Evolutionary conservation across 2,329 filamentous ascomycete genomes (phyloP).

Genomic region (Decorospora gaudefroyi): DNA sequence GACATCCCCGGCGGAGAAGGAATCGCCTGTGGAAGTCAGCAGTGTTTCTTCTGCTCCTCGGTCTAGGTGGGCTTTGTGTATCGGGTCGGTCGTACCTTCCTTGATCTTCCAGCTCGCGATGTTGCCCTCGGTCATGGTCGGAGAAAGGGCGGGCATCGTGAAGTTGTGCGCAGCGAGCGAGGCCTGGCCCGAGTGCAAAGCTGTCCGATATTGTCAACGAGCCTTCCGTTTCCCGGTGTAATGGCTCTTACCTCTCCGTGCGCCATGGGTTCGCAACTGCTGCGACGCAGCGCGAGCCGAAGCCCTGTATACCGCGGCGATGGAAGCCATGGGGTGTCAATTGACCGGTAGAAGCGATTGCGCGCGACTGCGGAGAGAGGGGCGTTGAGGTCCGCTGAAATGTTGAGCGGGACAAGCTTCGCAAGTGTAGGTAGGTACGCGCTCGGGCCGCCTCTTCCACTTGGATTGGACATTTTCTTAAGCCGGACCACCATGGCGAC

Average conservation of each 20-base stretch:
- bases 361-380: constrained; percentile 17
- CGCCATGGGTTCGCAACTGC: constrained; percentile 58
- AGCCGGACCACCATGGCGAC: background rate
- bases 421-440: constrained; percentile 19
- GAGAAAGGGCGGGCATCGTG: constrained; percentile 87
- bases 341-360: constrained; percentile 27
- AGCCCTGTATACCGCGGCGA: constrained; percentile 66
- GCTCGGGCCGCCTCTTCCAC: constrained; percentile 22
- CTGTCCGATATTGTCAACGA: constrained; percentile 52
- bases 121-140: constrained; percentile 92
- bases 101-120: constrained; percentile 85
- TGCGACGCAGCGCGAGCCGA: constrained; percentile 64
- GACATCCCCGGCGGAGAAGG: constrained; percentile 81
- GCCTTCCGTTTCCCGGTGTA: constrained; percentile 14
- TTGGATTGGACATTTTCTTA: constrained; percentile 24
- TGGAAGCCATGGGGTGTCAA: constrained; percentile 63
- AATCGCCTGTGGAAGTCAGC: constrained; percentile 65
- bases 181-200: constrained; percentile 65
- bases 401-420: constrained; percentile 43
- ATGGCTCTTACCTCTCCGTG: constrained; percentile 60
- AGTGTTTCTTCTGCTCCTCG: background rate
- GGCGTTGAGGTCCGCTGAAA: constrained; percentile 33
- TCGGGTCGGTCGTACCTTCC: too few species aligned
- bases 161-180: constrained; percentile 80
- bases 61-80: constrained; percentile 15